A percentile compares a stretch with the other conserved stretches of the same genome.
Conservation (phyloP, 1,284 basidiomycete species). For the Sanghuangporus sanghuang region DNA sequence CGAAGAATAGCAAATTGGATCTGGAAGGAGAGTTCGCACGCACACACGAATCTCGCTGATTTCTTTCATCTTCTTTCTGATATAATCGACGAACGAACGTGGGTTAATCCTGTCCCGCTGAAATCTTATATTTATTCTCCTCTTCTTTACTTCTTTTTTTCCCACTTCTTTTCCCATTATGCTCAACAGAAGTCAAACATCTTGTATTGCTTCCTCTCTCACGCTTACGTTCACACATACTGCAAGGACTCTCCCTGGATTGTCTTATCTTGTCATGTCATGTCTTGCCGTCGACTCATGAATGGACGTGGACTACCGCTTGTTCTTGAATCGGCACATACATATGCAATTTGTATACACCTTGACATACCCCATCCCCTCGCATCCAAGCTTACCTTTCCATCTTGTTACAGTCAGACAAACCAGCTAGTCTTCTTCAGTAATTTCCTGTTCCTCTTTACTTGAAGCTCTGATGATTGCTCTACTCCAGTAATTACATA, state of each 20-base stretch:
- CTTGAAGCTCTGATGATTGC: neutral
- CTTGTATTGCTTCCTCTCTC: slow-evolving; percentile 3
- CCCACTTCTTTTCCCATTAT: slow-evolving; percentile 14
- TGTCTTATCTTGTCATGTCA: slow-evolving; percentile 16
- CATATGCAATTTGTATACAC: slow-evolving; percentile 35
- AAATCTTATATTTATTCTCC: slow-evolving; percentile 14
- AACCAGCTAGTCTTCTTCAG: no score
- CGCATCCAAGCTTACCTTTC: no score
- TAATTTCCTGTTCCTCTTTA: neutral
- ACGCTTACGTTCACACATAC: neutral
- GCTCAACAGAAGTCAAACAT: neutral
- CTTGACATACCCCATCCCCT: slow-evolving; percentile 19
- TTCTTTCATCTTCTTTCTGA: neutral
- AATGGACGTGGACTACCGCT: slow-evolving; percentile 64
- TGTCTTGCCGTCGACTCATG: slow-evolving; percentile 17
- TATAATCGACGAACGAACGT: neutral
- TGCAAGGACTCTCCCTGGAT: slow-evolving; percentile 21
- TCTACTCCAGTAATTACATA: neutral
- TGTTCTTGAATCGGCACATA: slow-evolving; percentile 34
- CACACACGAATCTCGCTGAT: neutral
- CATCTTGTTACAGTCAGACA: no score
- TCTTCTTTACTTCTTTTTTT: slow-evolving; percentile 10
- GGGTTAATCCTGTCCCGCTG: slow-evolving; percentile 18
- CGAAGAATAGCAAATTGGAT: neutral
- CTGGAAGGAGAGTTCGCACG: neutral